A percentile compares a stretch with the other conserved stretches of the same genome.
Evolutionary conservation across 768 basidiomycete genomes (phyloP).

Genomic region (Tulasnella sp.): DNA sequence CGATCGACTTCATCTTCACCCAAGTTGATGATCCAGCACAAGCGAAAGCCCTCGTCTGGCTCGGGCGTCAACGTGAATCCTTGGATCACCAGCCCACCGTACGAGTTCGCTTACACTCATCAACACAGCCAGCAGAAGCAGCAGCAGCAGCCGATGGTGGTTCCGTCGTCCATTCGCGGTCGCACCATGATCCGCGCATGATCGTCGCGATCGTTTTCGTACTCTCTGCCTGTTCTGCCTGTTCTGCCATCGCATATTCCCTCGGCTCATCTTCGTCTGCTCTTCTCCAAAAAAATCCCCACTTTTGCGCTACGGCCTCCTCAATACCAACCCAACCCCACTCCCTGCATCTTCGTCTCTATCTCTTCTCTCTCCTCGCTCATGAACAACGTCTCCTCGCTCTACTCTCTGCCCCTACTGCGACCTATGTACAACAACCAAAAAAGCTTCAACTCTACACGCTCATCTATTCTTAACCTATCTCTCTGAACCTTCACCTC

Average conservation of each 20-base stretch:
- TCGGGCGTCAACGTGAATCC: not conserved
- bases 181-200: slow-evolving; percentile 9
- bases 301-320: not conserved
- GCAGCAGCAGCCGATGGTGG: not conserved
- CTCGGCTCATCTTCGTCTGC: not conserved
- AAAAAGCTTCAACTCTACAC: not conserved
- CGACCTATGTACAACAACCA: not conserved
- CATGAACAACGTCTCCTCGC: slow-evolving; percentile 1
- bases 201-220: not conserved
- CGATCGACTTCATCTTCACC: slow-evolving; percentile 1
- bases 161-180: not conserved
- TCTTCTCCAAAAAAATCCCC: not conserved
- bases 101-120: slow-evolving; percentile 12
- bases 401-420: not conserved
- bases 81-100: slow-evolving; percentile 10
- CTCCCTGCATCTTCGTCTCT: not conserved
- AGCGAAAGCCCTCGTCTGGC: not conserved
- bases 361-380: not conserved
- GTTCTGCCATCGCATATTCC: not conserved
- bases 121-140: not conserved
- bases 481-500: slow-evolving; percentile 1
- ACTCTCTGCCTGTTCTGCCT: not conserved
- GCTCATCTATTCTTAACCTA: not conserved
- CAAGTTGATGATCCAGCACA: not conserved
- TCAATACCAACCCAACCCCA: not conserved